Conservation (phyloP, 495 filamentous ascomycete species). For the Bryoglossum gracile region DNA sequence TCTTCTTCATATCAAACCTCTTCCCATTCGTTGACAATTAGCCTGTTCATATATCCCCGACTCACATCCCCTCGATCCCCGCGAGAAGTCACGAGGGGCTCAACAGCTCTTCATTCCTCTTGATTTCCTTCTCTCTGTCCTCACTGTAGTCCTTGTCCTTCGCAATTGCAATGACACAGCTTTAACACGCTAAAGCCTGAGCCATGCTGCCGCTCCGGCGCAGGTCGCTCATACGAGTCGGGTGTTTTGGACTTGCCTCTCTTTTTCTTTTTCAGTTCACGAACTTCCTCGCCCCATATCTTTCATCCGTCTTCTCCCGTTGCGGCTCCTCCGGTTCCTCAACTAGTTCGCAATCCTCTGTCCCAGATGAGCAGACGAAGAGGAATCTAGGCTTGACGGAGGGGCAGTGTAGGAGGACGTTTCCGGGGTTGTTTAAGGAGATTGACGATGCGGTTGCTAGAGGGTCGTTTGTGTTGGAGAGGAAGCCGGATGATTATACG, state of each 20-base stretch:
- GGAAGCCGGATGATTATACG: slow-evolving; percentile 26
- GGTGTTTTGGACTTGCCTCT: neutral
- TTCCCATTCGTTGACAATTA: slow-evolving; percentile 9
- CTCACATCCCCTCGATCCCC: too few species aligned
- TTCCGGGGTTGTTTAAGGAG: slow-evolving; percentile 39
- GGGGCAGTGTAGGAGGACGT: slow-evolving; percentile 33
- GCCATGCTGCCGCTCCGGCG: too few species aligned
- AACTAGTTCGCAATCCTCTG: neutral
- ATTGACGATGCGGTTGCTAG: slow-evolving; percentile 37
- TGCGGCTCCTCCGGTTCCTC: neutral
- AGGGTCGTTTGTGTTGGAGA: slow-evolving; percentile 37
- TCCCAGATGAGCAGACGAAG: neutral
- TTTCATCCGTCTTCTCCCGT: too few species aligned
- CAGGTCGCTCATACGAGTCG: neutral
- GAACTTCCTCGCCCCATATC: too few species aligned
- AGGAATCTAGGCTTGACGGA: slow-evolving; percentile 34
- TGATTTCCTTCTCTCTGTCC: too few species aligned
- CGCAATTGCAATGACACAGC: too few species aligned
- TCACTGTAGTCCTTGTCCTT: too few species aligned
- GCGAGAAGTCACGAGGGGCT: too few species aligned
- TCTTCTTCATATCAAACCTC: too few species aligned
- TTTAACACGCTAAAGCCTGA: too few species aligned
- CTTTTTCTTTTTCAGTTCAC: neutral
- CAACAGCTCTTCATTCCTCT: too few species aligned
- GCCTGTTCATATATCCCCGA: too few species aligned